phyloP scores from a whole-genome alignment of 495 filamentous ascomycete species.

The Xylaria intraflava region DNA sequence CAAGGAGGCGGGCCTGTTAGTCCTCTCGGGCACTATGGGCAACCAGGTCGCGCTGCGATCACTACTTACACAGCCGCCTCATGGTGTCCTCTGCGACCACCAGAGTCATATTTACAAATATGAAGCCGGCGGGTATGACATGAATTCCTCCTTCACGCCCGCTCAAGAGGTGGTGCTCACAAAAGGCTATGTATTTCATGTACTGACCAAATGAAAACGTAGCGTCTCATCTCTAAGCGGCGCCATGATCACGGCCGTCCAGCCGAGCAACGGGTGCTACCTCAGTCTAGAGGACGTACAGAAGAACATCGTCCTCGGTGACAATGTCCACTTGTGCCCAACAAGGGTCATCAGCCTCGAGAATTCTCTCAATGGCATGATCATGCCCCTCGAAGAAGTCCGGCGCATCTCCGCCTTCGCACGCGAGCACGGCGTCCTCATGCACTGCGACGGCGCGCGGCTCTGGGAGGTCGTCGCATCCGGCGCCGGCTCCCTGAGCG shows the following conservation, averaged over 20 bases:
- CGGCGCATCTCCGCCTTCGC: slow-evolving; percentile 59
- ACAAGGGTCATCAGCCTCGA: slow-evolving; percentile 72
- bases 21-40: slow-evolving; percentile 87
- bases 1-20: slow-evolving; percentile 68
- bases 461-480: slow-evolving; percentile 65
- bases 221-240: slow-evolving; percentile 50
- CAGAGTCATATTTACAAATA: slow-evolving; percentile 60
- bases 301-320: slow-evolving; percentile 37
- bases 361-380: slow-evolving; percentile 66
- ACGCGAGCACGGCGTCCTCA: slow-evolving; percentile 52
- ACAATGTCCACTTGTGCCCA: slow-evolving; percentile 51
- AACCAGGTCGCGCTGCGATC: slow-evolving; percentile 69
- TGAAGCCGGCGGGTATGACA: slow-evolving; percentile 60
- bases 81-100: slow-evolving; percentile 62
- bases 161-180: background rate
- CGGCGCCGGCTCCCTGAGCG: slow-evolving; percentile 50
- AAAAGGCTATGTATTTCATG: background rate
- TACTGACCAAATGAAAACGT: slow-evolving; percentile 8
- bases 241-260: slow-evolving; percentile 49
- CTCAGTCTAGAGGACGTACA: slow-evolving; percentile 67
- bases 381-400: slow-evolving; percentile 65
- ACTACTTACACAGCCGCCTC: slow-evolving; percentile 61
- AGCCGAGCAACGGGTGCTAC: slow-evolving; percentile 55
- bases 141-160: background rate
- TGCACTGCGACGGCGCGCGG: slow-evolving; percentile 78